These are phyloP conservation scores for Cyclotella kingstonii DNA, from an alignment of 108 stramenopile species.

Conservation along the genomic window DNA sequence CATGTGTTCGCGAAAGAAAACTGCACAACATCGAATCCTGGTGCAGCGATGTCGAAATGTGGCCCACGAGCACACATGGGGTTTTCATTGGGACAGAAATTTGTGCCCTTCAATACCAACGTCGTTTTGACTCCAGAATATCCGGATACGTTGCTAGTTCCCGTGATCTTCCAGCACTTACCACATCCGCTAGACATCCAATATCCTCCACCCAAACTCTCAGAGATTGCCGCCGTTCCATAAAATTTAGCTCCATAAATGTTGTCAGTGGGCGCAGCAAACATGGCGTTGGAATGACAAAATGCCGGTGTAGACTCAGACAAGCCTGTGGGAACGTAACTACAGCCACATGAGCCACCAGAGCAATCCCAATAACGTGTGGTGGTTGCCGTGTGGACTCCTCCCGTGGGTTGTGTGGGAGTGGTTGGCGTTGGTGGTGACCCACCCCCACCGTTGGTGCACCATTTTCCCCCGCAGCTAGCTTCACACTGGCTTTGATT, in stretches of 20 bases:
- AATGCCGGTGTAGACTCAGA: conserved; percentile 8
- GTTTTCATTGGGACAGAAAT: conserved; percentile 42
- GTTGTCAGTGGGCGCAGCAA: conserved; percentile 45
- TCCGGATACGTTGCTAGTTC: conserved; percentile 28
- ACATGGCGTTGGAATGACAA: conserved; percentile 50
- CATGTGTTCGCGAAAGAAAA: conserved; percentile 18
- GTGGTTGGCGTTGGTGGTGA: conserved; percentile 14
- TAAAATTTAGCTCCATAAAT: conserved; percentile 42
- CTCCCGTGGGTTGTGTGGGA: no score
- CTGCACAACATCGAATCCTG: conserved; percentile 44
- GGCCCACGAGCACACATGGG: conserved; percentile 19
- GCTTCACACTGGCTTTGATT: conserved; percentile 3
- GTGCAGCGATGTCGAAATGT: conserved; percentile 55
- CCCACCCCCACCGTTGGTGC: neutral
- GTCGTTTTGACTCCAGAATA: conserved; percentile 19
- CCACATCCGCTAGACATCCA: conserved; percentile 48
- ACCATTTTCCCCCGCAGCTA: conserved; percentile 14
- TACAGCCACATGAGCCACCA: conserved; percentile 33
- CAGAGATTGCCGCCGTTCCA: conserved; percentile 46
- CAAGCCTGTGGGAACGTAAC: no score
- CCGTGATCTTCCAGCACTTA: conserved; percentile 50
- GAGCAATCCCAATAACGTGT: conserved; percentile 47
- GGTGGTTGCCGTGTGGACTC: conserved; percentile 24
- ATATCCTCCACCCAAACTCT: conserved; percentile 33
- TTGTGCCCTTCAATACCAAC: conserved; percentile 44